Conservation (phyloP, 179 eudicot genomes). For the Actinidia polygama region DNA sequence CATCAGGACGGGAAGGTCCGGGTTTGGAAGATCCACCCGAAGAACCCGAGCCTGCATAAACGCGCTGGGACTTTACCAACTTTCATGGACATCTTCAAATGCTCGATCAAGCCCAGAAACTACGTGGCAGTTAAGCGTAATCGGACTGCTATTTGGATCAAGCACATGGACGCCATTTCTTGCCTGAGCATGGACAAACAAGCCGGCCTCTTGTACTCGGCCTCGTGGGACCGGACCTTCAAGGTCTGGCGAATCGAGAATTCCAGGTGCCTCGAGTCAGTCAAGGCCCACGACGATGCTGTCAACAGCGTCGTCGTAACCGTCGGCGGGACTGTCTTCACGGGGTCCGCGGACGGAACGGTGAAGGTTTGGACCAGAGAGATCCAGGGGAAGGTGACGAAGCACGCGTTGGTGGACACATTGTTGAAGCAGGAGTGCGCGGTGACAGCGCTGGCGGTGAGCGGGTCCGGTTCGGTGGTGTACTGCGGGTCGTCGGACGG, state of each 20-base stretch:
- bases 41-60: constrained; percentile 53
- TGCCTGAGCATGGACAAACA: constrained; percentile 60
- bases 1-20: constrained; percentile 85
- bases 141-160: constrained; percentile 57
- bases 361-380: constrained; percentile 79
- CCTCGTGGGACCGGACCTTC: constrained; percentile 74
- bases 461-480: constrained; percentile 41
- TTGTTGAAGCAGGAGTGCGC: constrained; percentile 72
- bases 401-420: constrained; percentile 54
- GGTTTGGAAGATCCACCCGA: constrained; percentile 68
- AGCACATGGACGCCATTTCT: constrained; percentile 71
- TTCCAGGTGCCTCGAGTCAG: constrained; percentile 70
- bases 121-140: constrained; percentile 58
- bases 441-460: constrained; percentile 60
- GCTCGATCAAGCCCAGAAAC: constrained; percentile 62
- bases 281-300: constrained; percentile 79
- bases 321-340: constrained; percentile 55
- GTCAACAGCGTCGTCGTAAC: constrained; percentile 66
- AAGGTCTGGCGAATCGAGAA: constrained; percentile 66
- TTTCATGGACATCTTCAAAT: constrained; percentile 59
- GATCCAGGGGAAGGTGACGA: constrained; percentile 59
- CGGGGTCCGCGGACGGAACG: constrained; percentile 79
- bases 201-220: constrained; percentile 56
- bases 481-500: constrained; percentile 84
- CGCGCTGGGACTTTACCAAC: constrained; percentile 73